Percentiles rank a stretch among this genome's conserved stretches.
These are phyloP conservation scores for Coniosporium tulheliwenetii DNA, from an alignment of 2,329 filamentous ascomycete species.

Conservation along the genomic window DNA sequence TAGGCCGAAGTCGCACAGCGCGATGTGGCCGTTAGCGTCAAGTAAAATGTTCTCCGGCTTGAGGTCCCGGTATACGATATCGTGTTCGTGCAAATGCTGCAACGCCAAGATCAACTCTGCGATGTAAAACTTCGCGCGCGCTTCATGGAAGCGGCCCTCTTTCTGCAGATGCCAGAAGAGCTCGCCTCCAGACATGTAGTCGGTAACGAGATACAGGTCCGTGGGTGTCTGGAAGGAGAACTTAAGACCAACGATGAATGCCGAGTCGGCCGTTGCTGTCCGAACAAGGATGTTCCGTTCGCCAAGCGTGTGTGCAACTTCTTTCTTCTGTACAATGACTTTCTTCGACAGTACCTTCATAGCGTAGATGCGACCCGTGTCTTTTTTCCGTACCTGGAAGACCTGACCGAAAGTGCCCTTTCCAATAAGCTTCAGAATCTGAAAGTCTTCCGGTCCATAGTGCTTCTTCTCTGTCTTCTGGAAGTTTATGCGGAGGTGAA, in stretches of 20 bases:
- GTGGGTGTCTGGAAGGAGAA: slow-evolving; percentile 98
- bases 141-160: slow-evolving; percentile 89
- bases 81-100: slow-evolving; percentile 87
- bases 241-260: slow-evolving; percentile 94
- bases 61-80: slow-evolving; percentile 93
- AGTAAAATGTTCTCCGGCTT: slow-evolving; percentile 97
- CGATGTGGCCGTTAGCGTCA: slow-evolving; percentile 95
- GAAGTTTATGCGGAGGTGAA: slow-evolving; percentile 74
- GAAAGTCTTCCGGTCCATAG: slow-evolving; percentile 88
- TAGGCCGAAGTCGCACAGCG: slow-evolving; percentile 90
- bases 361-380: slow-evolving; percentile 88
- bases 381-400: slow-evolving; percentile 95
- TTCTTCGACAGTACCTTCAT: slow-evolving; percentile 99
- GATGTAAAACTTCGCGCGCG: slow-evolving; percentile 95
- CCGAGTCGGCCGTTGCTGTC: slow-evolving; percentile 87
- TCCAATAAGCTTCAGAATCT: slow-evolving; percentile 89
- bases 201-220: slow-evolving; percentile 93
- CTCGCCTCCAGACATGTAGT: slow-evolving; percentile 98
- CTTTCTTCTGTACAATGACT: slow-evolving; percentile 99
- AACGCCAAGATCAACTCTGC: slow-evolving; percentile 91
- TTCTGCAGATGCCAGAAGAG: slow-evolving; percentile 98
- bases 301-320: slow-evolving; percentile 91
- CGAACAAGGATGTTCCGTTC: slow-evolving; percentile 95
- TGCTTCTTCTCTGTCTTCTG: slow-evolving; percentile 79
- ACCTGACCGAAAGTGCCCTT: slow-evolving; percentile 98